These are phyloP conservation scores for Exsudoporus frostii DNA, from an alignment of 768 basidiomycete genomes.

Conservation along the genomic window DNA sequence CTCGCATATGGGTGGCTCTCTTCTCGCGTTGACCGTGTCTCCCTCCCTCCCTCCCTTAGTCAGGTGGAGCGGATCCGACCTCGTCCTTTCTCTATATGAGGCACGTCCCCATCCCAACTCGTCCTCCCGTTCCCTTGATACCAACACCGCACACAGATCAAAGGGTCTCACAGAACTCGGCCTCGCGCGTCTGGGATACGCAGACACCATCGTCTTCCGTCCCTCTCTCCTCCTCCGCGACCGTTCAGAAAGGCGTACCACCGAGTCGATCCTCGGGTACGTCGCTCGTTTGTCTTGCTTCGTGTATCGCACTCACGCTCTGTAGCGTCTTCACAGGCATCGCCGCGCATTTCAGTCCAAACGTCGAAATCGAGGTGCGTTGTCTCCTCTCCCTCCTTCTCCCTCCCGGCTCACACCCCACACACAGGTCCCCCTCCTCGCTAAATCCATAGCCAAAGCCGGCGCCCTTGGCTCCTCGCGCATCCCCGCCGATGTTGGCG, in stretches of 20 bases:
- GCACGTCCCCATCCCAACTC: conserved; percentile 23
- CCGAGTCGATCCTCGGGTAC: conserved; percentile 45
- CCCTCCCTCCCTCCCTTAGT: conserved; percentile 30
- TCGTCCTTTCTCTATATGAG: conserved; percentile 52
- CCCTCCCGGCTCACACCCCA: not conserved
- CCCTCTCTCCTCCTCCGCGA: conserved; percentile 55
- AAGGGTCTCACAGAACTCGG: conserved; percentile 74
- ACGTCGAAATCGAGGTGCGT: conserved; percentile 45
- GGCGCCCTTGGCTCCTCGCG: conserved; percentile 51
- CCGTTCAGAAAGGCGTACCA: conserved; percentile 37
- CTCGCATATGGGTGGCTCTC: not conserved
- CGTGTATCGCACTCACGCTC: no score
- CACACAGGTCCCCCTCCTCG: conserved; percentile 48
- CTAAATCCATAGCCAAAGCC: conserved; percentile 50
- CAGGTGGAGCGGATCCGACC: conserved; percentile 43
- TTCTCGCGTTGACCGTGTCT: not conserved
- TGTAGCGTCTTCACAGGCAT: conserved; percentile 30
- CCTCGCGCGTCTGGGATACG: conserved; percentile 64
- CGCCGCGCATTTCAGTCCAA: conserved; percentile 37
- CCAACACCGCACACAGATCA: conserved; percentile 40
- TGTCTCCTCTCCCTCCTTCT: not conserved
- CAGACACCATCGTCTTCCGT: conserved; percentile 67
- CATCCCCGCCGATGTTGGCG: conserved; percentile 43
- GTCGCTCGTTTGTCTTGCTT: conserved; percentile 6
- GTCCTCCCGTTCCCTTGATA: not conserved